Conservation (phyloP, 805 yeast genomes). For the Kodamaea sagamina region DNA sequence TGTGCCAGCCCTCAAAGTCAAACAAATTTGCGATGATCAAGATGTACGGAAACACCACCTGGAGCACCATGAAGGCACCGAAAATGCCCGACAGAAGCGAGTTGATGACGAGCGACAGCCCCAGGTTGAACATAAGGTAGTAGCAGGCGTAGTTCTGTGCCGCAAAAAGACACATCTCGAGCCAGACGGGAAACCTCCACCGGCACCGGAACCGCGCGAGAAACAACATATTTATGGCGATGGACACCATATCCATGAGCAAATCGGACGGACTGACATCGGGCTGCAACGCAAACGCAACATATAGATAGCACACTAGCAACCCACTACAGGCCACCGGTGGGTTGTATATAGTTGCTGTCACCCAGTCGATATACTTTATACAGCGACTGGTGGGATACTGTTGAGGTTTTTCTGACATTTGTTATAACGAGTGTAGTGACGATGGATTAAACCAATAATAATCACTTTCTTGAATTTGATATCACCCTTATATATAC, state of each 20-base stretch:
- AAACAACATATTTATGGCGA: conserved; percentile 31
- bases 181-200: conserved; percentile 13
- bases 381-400: too few species aligned
- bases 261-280: conserved; percentile 14
- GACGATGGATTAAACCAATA: too few species aligned
- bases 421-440: too few species aligned
- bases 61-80: conserved; percentile 19
- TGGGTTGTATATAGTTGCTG: conserved; percentile 6
- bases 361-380: not conserved
- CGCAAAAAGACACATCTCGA: conserved; percentile 25
- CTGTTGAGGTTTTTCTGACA: too few species aligned
- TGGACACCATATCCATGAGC: conserved; percentile 25
- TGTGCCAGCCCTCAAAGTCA: conserved; percentile 11
- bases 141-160: conserved; percentile 22
- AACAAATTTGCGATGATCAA: conserved; percentile 17
- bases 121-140: conserved; percentile 15
- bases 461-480: too few species aligned
- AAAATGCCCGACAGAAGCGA: conserved; percentile 14
- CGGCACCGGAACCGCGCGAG: conserved; percentile 26
- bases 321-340: not conserved
- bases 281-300: conserved; percentile 2
- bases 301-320: conserved; percentile 6
- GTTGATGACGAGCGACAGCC: conserved; percentile 13
- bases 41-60: conserved; percentile 25
- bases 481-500: too few species aligned